Conservation (phyloP, 176 grass and related monocot species). For the Elaeis guineensis region DNA sequence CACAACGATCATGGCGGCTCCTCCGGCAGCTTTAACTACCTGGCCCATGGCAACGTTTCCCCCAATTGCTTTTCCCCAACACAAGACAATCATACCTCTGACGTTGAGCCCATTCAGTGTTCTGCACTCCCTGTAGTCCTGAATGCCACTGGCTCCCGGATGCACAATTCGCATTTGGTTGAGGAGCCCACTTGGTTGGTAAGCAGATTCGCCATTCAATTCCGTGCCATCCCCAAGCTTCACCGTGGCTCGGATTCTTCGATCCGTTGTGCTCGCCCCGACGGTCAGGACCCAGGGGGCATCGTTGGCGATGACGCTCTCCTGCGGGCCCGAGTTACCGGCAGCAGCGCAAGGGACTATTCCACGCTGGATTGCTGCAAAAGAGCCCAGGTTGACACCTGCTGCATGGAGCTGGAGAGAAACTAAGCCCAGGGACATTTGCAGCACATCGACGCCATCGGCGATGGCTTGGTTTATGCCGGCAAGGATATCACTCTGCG, state of each 20-base stretch:
- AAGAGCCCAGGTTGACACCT: neutral
- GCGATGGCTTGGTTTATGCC: neutral
- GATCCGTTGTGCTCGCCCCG: neutral
- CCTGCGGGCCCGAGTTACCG: neutral
- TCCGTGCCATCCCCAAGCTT: neutral
- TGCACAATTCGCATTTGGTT: neutral
- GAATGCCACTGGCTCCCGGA: neutral
- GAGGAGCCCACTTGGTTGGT: conserved; percentile 3
- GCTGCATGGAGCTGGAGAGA: too few relatives aligned
- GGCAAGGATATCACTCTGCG: neutral
- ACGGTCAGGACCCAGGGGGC: neutral
- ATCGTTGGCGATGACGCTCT: neutral
- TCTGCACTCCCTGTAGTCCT: neutral
- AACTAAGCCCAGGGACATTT: neutral
- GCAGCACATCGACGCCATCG: too few relatives aligned
- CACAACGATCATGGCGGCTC: neutral
- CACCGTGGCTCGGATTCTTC: neutral
- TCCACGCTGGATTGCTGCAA: neutral
- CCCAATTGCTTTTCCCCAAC: neutral
- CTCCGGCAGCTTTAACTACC: neutral
- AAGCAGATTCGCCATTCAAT: neutral
- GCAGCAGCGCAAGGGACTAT: neutral
- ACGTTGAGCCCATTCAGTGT: conserved; percentile 1
- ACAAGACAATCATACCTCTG: conserved; percentile 6
- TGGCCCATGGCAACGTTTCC: neutral